Base-by-base conservation (phyloP, 2,329 filamentous ascomycete genomes). In the Shiraia bambusicola region DNA sequence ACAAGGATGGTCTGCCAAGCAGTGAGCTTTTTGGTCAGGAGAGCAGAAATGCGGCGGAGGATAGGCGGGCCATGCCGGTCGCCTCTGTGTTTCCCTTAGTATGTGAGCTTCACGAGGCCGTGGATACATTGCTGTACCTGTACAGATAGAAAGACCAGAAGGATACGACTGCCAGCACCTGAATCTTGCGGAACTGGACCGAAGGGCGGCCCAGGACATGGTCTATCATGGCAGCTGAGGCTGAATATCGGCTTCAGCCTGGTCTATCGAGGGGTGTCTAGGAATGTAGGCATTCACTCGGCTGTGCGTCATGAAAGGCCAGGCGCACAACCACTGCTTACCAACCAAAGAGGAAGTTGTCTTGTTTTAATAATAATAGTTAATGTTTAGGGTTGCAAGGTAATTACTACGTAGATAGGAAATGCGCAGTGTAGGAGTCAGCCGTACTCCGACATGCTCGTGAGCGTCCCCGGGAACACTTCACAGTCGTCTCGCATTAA, bases 151-250 rank as follows among this genome's bases (percentile, higher is more conserved):
- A 72, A 4, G 87, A 86, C 93, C 93, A 98, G 64, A 97, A 93
- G 0, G 87, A 83, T 40, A 97, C 79, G 11, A 97, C 93, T 15
- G 87, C 85, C 54, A 97, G 80, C 56, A 98, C 90, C 69, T 97
- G 92, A 36, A 94, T 84, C 62, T 94, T 89, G 51, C 92, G 83
- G 61, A 94, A 95, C 73, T 92, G 88, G 62, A 87, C 83, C 47
- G 91, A 96, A 25, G 92, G 92, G 52, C 89, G 84, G 50, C 92
- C 92, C 34, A 97, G 77, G 42, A 96, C 86, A 76, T 97, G 92
- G 71, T 97, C 92, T 53, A 69, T 69, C 66, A 69, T 69, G 38
- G 24, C 52, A 16, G 34, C 29, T 24, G 33, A 17, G 24, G 8
- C 33, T 36, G 16, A 19, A 29, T 39, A 3, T 9, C 6, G 3